Conservation (phyloP, 2,329 filamentous ascomycete species). For the Corynespora cassiicola region DNA sequence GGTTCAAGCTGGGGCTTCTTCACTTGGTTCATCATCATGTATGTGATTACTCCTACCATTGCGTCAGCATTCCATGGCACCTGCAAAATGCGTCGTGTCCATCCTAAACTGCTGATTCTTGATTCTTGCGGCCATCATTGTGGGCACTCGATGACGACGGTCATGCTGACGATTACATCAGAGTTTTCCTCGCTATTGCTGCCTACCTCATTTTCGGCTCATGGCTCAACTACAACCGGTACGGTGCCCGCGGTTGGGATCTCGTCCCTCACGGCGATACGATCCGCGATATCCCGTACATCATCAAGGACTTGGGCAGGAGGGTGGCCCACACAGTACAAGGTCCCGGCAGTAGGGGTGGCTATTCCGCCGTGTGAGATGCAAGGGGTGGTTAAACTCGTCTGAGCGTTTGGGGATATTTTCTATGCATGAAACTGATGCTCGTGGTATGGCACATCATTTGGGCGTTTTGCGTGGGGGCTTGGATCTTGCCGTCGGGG, state of each 20-base stretch:
- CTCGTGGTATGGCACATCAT: too few species aligned
- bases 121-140: constrained; percentile 5
- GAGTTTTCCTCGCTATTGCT: constrained; percentile 82
- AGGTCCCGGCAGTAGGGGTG: constrained; percentile 81
- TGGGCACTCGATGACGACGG: constrained; percentile 4
- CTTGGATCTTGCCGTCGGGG: too few species aligned
- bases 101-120: too few species aligned
- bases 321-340: constrained; percentile 84
- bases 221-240: constrained; percentile 98
- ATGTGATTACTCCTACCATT: constrained; percentile 46
- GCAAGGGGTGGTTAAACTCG: too few species aligned
- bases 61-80: neutral
- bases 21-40: constrained; percentile 96
- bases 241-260: constrained; percentile 94
- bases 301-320: constrained; percentile 86
- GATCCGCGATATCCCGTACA: constrained; percentile 88
- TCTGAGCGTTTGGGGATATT: too few species aligned
- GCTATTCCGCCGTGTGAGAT: constrained; percentile 87
- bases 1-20: constrained; percentile 88
- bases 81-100: too few species aligned
- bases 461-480: too few species aligned
- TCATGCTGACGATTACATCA: constrained; percentile 45
- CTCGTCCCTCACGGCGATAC: constrained; percentile 91
- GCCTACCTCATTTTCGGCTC: constrained; percentile 96
- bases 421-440: too few species aligned